Conservation (phyloP, 805 yeast genomes). For the Nakazawaea holstii region DNA sequence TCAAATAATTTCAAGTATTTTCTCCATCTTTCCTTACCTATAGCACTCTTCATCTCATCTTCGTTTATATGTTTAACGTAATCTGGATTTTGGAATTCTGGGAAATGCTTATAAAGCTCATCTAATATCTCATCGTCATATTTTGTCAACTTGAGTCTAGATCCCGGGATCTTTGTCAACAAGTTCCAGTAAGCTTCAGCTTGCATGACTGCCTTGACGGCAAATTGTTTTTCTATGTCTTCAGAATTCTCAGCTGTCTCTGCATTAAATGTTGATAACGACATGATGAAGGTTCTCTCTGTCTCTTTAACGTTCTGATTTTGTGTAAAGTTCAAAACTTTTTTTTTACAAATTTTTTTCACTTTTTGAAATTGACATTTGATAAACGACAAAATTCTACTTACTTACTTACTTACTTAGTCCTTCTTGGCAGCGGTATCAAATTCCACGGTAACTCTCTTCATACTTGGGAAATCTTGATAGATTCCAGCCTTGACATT, state of each 20-base stretch:
- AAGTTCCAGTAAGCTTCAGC: conserved; percentile 92
- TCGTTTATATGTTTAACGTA: conserved; percentile 59
- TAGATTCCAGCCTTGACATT: conserved; percentile 24
- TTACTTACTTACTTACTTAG: too few relatives aligned
- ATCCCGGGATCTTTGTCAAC: conserved; percentile 69
- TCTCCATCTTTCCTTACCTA: conserved; percentile 91
- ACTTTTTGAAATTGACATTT: too few relatives aligned
- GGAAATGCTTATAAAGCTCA: conserved; percentile 64
- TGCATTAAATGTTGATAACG: conserved; percentile 53
- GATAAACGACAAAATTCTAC: too few relatives aligned
- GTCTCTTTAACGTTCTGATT: too few relatives aligned
- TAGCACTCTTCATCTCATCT: conserved; percentile 72
- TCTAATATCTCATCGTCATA: conserved; percentile 67
- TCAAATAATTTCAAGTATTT: conserved; percentile 77
- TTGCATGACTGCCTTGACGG: conserved; percentile 94
- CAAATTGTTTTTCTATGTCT: conserved; percentile 95
- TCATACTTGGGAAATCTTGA: conserved; percentile 27
- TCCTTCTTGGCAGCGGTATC: conserved; percentile 3
- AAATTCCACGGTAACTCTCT: conserved; percentile 27
- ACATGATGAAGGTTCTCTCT: conserved; percentile 18
- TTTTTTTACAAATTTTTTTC: too few relatives aligned
- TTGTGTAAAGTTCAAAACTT: too few relatives aligned
- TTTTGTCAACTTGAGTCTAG: conserved; percentile 66
- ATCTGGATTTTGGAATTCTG: conserved; percentile 71
- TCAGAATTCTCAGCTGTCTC: conserved; percentile 92